These are phyloP conservation scores for Cryphonectria japonica DNA, from an alignment of 2,329 filamentous ascomycete species.

Conservation along the genomic window DNA sequence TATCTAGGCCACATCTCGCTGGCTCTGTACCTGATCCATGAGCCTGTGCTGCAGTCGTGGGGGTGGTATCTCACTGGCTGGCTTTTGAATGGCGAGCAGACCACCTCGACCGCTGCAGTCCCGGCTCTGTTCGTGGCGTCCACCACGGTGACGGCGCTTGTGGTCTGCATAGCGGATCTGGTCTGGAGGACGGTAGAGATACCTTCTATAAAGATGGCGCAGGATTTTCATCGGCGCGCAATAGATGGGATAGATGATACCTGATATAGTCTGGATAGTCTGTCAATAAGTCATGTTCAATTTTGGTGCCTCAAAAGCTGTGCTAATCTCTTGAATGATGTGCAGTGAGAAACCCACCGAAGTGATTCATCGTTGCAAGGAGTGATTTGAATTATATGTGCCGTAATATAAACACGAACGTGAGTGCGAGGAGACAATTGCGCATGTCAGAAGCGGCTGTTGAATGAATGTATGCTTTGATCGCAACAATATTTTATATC, in stretches of 20 bases:
- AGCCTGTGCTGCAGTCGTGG: slow-evolving; percentile 10
- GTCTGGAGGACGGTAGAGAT: slow-evolving; percentile 6
- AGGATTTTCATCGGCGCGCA: not conserved
- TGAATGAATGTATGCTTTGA: no score
- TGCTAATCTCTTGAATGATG: not conserved
- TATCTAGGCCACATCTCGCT: slow-evolving; percentile 12
- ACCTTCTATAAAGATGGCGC: slow-evolving; percentile 1
- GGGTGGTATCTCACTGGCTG: slow-evolving; percentile 2
- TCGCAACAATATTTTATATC: no score
- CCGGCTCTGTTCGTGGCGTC: slow-evolving; percentile 6
- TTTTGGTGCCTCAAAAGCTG: not conserved
- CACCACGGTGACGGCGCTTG: not conserved
- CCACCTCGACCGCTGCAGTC: not conserved
- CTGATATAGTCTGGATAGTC: not conserved
- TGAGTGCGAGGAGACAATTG: not conserved
- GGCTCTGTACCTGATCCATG: slow-evolving; percentile 5
- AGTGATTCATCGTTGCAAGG: not conserved
- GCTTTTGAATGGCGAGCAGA: slow-evolving; percentile 3
- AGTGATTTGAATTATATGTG: no score
- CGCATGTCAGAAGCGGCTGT: not conserved
- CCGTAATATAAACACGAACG: not conserved
- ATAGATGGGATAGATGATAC: not conserved
- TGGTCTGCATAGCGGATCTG: slow-evolving; percentile 2
- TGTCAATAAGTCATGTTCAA: not conserved
- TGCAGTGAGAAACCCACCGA: not conserved